Percentiles rank a stretch among this genome's conserved stretches.
Conservation (phyloP, 257 asterid genomes). For the Pogostemon cablin region DNA sequence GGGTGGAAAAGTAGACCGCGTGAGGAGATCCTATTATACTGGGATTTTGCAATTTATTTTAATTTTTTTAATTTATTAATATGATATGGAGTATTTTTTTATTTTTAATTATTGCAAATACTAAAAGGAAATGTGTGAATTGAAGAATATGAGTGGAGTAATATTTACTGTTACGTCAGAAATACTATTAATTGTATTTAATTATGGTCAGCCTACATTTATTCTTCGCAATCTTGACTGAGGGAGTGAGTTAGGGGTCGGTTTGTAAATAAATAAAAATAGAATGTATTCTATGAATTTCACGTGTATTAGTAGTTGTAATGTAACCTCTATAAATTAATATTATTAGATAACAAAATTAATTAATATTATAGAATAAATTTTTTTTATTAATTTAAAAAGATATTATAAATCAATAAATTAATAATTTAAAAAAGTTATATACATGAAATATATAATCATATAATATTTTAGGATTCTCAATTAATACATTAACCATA, state of each 20-base stretch:
- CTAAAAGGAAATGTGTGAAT: too few species aligned
- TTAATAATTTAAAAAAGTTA: too few species aligned
- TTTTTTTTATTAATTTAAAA: too few species aligned
- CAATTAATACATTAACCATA: too few species aligned
- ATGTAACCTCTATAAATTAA: too few species aligned
- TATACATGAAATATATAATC: too few species aligned
- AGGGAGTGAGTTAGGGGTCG: neutral
- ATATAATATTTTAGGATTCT: too few species aligned
- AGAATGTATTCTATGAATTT: neutral
- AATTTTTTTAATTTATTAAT: neutral
- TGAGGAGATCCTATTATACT: slow-evolving; percentile 25
- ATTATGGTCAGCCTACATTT: slow-evolving; percentile 29
- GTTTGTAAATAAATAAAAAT: neutral
- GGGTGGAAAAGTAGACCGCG: slow-evolving; percentile 28
- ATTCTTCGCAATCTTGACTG: slow-evolving; percentile 2
- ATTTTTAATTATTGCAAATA: too few species aligned
- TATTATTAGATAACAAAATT: too few species aligned
- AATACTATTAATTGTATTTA: neutral
- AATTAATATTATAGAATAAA: too few species aligned
- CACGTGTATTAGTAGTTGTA: neutral
- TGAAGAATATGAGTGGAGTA: too few species aligned
- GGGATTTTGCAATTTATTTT: slow-evolving; percentile 4
- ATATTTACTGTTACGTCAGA: slow-evolving; percentile 12
- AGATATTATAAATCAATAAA: too few species aligned
- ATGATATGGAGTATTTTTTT: neutral